These are phyloP conservation scores for Carpinus viminea DNA, from an alignment of 306 rosid genomes.

Conservation along the genomic window DNA sequence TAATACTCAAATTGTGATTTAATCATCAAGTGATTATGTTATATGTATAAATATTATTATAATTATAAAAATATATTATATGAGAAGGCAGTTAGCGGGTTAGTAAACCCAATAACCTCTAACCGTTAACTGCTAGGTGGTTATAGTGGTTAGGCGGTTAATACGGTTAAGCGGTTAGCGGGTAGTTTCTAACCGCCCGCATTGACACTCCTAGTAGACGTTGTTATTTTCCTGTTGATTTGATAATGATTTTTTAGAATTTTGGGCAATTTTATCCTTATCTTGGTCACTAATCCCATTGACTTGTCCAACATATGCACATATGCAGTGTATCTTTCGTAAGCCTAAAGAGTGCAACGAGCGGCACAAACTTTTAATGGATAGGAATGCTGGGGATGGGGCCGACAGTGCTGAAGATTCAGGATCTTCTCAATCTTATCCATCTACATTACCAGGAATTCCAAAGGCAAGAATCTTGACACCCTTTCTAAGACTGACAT, in stretches of 20 bases:
- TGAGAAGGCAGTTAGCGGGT: too few species aligned
- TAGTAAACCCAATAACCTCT: too few species aligned
- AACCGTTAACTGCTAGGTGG: too few species aligned
- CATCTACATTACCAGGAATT: constrained; percentile 95
- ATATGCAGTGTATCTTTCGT: constrained; percentile 81
- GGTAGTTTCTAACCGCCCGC: too few species aligned
- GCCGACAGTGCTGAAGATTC: constrained; percentile 99
- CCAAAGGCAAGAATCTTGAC: constrained; percentile 74
- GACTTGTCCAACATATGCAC: constrained; percentile 35
- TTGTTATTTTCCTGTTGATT: not conserved
- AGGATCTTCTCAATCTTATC: constrained; percentile 97
- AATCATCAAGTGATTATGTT: too few species aligned
- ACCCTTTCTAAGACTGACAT: not conserved
- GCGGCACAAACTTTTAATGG: constrained; percentile 92
- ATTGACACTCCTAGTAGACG: not conserved
- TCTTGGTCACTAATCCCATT: constrained; percentile 10
- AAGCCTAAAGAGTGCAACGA: constrained; percentile 97
- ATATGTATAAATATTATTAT: too few species aligned
- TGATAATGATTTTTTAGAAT: not conserved
- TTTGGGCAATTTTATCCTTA: not conserved
- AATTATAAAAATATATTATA: too few species aligned
- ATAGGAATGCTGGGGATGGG: constrained; percentile 85
- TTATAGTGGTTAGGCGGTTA: too few species aligned
- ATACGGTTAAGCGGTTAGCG: too few species aligned
- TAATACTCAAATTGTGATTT: too few species aligned